These are phyloP conservation scores for Zasmidium cellare DNA, from an alignment of 2,329 filamentous ascomycete genomes.

Conservation along the genomic window DNA sequence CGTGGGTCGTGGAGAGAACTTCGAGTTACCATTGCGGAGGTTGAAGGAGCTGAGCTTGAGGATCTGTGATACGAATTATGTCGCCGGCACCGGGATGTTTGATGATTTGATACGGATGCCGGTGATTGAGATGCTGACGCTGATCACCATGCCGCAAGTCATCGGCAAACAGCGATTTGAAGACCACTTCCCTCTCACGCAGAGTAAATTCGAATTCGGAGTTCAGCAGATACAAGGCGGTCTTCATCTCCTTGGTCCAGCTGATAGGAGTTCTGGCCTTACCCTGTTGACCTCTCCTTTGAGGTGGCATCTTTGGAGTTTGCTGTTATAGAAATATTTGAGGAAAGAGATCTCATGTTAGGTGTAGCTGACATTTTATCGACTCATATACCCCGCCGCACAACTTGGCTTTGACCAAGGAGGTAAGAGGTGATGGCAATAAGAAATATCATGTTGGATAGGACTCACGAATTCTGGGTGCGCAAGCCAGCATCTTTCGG, in stretches of 20 bases:
- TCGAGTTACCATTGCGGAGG: background rate
- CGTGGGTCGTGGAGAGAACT: background rate
- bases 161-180: background rate
- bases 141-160: background rate
- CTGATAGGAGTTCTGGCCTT: background rate
- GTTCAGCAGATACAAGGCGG: background rate
- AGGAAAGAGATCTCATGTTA: too few species aligned
- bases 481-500: too few species aligned
- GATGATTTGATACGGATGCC: background rate
- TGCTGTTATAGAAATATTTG: too few species aligned
- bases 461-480: too few species aligned
- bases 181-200: background rate
- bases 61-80: background rate
- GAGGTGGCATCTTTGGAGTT: too few species aligned
- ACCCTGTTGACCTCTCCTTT: too few species aligned
- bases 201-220: background rate
- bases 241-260: background rate
- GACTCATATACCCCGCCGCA: too few species aligned
- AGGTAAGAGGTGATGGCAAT: too few species aligned
- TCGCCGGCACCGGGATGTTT: background rate
- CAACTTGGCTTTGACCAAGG: too few species aligned
- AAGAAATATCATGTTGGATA: too few species aligned
- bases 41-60: background rate
- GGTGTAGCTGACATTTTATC: too few species aligned
- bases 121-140: background rate